Evolutionary conservation across 768 basidiomycete species (phyloP).

Genomic region (Chalciporus sphaerocephalus): DNA sequence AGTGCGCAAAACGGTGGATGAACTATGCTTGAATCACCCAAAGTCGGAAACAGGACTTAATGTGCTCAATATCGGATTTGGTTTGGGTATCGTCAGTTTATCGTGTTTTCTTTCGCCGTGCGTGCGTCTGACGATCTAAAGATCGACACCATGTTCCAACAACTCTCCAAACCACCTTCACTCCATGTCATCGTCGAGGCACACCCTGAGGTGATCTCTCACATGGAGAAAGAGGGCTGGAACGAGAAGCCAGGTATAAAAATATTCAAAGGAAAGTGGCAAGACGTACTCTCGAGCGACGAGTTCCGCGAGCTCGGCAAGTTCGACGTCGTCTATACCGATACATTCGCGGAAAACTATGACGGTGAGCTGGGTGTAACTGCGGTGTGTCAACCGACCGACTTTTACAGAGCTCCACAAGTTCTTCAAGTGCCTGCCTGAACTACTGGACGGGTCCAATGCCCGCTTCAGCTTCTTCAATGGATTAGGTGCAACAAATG

Average conservation of each 20-base stretch:
- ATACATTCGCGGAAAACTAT: conserved; percentile 91
- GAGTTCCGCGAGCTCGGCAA: conserved; percentile 61
- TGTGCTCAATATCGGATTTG: conserved; percentile 90
- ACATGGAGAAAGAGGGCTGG: conserved; percentile 78
- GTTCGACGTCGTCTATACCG: conserved; percentile 88
- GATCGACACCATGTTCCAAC: conserved; percentile 84
- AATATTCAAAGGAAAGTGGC: conserved; percentile 91
- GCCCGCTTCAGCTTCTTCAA: conserved; percentile 96
- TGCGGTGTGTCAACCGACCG: background rate
- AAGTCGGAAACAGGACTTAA: conserved; percentile 46
- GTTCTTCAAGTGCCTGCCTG: conserved; percentile 80
- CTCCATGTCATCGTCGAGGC: conserved; percentile 91
- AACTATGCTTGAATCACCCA: conserved; percentile 53
- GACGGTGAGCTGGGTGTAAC: conserved; percentile 37
- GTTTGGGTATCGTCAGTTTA: conserved; percentile 75
- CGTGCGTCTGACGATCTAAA: conserved; percentile 29
- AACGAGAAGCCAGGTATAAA: conserved; percentile 69
- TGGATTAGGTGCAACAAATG: conserved; percentile 91
- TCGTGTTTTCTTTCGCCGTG: background rate
- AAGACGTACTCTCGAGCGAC: conserved; percentile 67
- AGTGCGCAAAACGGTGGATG: conserved; percentile 76
- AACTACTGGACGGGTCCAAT: conserved; percentile 67
- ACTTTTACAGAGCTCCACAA: conserved; percentile 51
- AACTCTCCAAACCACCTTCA: conserved; percentile 50
- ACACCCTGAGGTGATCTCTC: conserved; percentile 83